A percentile compares a stretch with the other conserved stretches of the same genome.
Conservation (phyloP, 225 moss, liverwort and hornwort species). For the Pleurozium schreberi region DNA sequence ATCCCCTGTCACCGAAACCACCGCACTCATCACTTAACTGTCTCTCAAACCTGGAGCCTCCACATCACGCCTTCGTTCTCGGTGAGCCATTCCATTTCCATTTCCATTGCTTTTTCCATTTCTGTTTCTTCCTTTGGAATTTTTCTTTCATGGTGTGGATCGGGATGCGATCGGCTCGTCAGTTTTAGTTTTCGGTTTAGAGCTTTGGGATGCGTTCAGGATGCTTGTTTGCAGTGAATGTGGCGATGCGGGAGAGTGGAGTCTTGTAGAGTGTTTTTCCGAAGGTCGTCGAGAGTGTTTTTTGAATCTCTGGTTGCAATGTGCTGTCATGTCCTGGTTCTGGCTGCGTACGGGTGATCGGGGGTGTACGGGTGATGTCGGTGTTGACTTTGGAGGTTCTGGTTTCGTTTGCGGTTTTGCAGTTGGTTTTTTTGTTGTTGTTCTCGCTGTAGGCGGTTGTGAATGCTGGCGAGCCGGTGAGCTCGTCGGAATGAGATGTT, state of each 20-base stretch:
- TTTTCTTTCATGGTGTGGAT: background rate
- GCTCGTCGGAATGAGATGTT: background rate
- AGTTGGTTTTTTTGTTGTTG: background rate
- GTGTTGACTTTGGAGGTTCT: conserved; percentile 1
- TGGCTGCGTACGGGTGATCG: background rate
- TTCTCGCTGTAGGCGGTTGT: background rate
- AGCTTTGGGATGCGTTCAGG: background rate
- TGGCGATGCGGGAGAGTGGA: background rate
- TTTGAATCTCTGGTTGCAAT: background rate
- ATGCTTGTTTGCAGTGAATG: background rate
- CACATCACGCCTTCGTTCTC: background rate
- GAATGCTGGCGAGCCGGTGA: background rate
- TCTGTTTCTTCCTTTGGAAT: background rate
- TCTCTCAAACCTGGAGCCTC: background rate
- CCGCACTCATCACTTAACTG: background rate
- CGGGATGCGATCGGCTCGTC: background rate
- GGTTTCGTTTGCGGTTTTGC: background rate
- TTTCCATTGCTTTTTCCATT: background rate
- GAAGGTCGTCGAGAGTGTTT: background rate
- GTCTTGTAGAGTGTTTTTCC: background rate
- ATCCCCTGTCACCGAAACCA: background rate
- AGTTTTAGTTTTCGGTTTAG: background rate
- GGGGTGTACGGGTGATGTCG: background rate
- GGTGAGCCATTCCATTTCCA: background rate
- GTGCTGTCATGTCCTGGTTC: background rate